Base-by-base conservation (phyloP, 495 filamentous ascomycete genomes). In the Talaromyces nanjingensis region DNA sequence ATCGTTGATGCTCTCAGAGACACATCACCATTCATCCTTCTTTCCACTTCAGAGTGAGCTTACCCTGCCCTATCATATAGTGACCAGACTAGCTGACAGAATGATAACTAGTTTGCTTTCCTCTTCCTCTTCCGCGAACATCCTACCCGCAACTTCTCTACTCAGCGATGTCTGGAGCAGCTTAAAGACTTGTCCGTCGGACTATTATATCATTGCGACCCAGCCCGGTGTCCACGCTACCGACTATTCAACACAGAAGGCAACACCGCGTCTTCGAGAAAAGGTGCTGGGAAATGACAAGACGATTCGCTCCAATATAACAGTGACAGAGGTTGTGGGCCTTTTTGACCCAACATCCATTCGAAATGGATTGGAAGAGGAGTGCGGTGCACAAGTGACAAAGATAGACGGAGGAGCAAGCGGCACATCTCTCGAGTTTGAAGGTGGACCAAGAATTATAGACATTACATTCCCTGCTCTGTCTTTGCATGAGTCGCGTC, bases 11-110 rank as follows among this genome's bases (percentile, higher is more conserved):
- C 92, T 16, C 93, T 96, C 75, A 84, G 82, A 56, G 88, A 96
- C 69, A 89, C 92, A 0, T 92, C 91, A 52, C 93, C 93, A 16
- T 94, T 96, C 71, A 82, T 96, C 74, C 76, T 96, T 27, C 86
- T 92, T 70, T 96, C 92, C 25, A 89, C 84, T 39, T 85, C 89
- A 59, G 79, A 86, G 91, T 96, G 84, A 47, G 88, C n/a, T 22
- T 25, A 58, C 16, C 52, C 20, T 31, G 20, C 16, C 34, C 20
- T 31, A 12, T 11, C 1, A 25, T 18, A 16, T 16, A 55, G 60
- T 62, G 63, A 29, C 5, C 33, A 37, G 8, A 24, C n/a, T 42
- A 64, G 68, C 74, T 77, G 74, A 79, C 68, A 57, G 65, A 70
- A 56, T 39, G 59, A 34, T 68, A 67, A 18, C 12, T 57, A 83